These are phyloP conservation scores for Thielaviopsis musarum DNA, from an alignment of 2,329 filamentous ascomycete species.

Conservation along the genomic window DNA sequence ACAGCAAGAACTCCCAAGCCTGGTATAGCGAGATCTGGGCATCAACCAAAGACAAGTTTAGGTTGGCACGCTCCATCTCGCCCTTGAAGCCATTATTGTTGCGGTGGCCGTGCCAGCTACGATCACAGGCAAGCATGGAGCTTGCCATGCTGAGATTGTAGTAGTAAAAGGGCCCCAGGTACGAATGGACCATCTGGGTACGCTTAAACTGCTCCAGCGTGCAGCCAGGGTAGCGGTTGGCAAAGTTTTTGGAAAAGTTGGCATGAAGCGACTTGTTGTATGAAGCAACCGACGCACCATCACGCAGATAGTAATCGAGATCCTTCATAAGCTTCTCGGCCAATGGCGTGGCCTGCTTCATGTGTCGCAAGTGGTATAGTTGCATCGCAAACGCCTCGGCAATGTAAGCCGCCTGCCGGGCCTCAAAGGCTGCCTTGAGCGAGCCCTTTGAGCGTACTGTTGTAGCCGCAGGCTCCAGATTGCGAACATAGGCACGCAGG, in stretches of 20 bases:
- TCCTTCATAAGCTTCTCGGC: constrained; percentile 57
- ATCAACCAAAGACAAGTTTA: constrained; percentile 82
- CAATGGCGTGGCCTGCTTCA: constrained; percentile 46
- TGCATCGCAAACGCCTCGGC: constrained; percentile 85
- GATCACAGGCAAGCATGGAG: constrained; percentile 59
- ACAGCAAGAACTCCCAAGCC: constrained; percentile 74
- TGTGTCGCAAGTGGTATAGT: constrained; percentile 68
- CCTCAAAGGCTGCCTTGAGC: constrained; percentile 41
- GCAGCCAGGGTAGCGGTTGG: constrained; percentile 56
- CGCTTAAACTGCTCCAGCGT: constrained; percentile 66
- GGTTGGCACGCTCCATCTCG: constrained; percentile 75
- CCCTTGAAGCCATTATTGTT: constrained; percentile 56
- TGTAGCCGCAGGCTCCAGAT: constrained; percentile 33
- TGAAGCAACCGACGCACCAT: constrained; percentile 59
- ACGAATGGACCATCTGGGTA: constrained; percentile 45
- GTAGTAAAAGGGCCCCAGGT: constrained; percentile 63
- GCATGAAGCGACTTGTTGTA: constrained; percentile 80
- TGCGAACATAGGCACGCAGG: constrained; percentile 52
- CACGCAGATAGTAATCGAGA: constrained; percentile 62
- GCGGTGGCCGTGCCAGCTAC: constrained; percentile 54
- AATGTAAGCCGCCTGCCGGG: constrained; percentile 61
- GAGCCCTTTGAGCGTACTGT: constrained; percentile 35
- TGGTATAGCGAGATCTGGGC: constrained; percentile 76
- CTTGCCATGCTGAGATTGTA: constrained; percentile 67
- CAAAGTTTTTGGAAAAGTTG: constrained; percentile 74